phyloP scores from a whole-genome alignment of 1,139 yeast species.

The Pichia sp. region DNA sequence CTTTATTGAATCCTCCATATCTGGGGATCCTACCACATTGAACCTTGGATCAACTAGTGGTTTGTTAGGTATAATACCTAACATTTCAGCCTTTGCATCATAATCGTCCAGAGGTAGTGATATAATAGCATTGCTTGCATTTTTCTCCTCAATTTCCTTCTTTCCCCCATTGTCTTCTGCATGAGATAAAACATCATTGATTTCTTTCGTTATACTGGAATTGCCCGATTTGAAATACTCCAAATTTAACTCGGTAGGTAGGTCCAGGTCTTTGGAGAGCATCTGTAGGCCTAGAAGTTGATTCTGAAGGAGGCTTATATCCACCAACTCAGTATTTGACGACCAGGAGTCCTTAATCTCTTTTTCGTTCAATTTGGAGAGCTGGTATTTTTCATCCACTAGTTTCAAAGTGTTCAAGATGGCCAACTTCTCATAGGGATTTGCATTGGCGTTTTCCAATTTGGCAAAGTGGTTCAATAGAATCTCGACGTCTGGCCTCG shows the following conservation, averaged over 20 bases:
- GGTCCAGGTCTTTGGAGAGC: conserved; percentile 69
- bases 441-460: conserved; percentile 19
- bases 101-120: conserved; percentile 26
- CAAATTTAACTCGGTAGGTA: conserved; percentile 46
- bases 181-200: conserved; percentile 1
- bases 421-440: conserved; percentile 26
- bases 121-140: background rate
- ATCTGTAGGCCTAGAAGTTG: conserved; percentile 77
- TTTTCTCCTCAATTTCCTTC: background rate
- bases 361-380: conserved; percentile 16
- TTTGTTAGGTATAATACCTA: conserved; percentile 38
- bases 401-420: conserved; percentile 22
- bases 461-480: conserved; percentile 20
- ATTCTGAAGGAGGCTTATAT: conserved; percentile 51
- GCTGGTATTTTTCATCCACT: conserved; percentile 21
- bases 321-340: conserved; percentile 33
- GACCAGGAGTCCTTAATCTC: conserved; percentile 23
- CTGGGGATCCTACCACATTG: conserved; percentile 57
- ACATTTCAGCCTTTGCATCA: conserved; percentile 31
- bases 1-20: conserved; percentile 48
- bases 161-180: background rate
- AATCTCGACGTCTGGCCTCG: conserved; percentile 8
- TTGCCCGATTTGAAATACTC: conserved; percentile 17
- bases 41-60: conserved; percentile 63
- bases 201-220: background rate